Base-by-base conservation (phyloP, 1,139 yeast genomes). In the Saccharomyces hybrid region DNA sequence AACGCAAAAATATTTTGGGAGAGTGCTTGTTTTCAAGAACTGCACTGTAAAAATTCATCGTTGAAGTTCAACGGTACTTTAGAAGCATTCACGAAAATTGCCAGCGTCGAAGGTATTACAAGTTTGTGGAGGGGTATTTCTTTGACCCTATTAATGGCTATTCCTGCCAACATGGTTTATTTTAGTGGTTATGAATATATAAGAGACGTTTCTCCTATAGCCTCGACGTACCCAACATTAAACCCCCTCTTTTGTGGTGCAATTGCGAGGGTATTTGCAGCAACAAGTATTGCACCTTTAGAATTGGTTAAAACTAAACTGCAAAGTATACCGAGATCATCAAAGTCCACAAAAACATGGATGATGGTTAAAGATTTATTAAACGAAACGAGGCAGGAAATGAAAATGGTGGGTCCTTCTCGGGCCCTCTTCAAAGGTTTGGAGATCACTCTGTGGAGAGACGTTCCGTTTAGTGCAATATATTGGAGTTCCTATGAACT, bases 401-500 rank as follows among this genome's bases (percentile, higher is more conserved):
- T 89, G 2, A 23, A 50, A 27, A 70, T 72, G 47, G 63, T 69
- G 1, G 77, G 79, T n/a, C 97, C 98, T 0, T 57, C 80, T 1
- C 68, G 73, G 1, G 78, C 91, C 0, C 70, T 93, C 14, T 93
- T 90, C 77, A 84, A 85, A 54, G 99, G 99, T 0, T 74, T 95
- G 38, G 83, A 86, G 48, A 78, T 93, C 51, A 93, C 99, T 0
- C 75, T 93, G 26, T 91, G 97, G 97, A 78, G 99, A 70, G 99
- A 93, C 68, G 98, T 91, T 0, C 99, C 99, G 2, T 93, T 93
- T 69, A 86, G 95, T 55, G 97, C 96, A 1, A 83, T 93, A 3
- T 93, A 93, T 70, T 93, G 99, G 99, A 81, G 90, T 5, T 80
- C 88, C 5, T 88, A 88, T 67, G 96, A 88, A 66, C 70, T 75